Conservation (phyloP, 192 early-diverging fungal species). For the Umbelopsis sp. region DNA sequence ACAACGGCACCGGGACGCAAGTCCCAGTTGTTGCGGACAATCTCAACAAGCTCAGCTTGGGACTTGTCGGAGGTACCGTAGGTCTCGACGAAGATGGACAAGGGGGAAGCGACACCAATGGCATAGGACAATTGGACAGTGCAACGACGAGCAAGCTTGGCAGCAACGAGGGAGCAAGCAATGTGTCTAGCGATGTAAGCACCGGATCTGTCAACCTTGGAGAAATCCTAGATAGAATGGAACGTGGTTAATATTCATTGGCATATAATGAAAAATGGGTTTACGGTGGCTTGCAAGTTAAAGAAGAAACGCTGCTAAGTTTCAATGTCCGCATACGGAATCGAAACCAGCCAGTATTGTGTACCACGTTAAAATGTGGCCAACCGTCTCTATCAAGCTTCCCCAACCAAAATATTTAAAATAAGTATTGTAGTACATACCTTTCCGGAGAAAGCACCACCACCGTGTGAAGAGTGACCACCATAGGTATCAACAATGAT, state of each 20-base stretch:
- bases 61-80: slow-evolving; percentile 93
- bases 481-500: slow-evolving; percentile 36
- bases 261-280: slow-evolving; percentile 29
- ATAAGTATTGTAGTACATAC: slow-evolving; percentile 99
- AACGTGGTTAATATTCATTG: slow-evolving; percentile 91
- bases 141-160: slow-evolving; percentile 86
- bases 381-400: slow-evolving; percentile 48
- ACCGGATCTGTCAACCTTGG: slow-evolving; percentile 98
- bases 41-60: slow-evolving; percentile 87
- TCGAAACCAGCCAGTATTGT: slow-evolving; percentile 73
- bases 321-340: slow-evolving; percentile 98
- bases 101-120: slow-evolving; percentile 95
- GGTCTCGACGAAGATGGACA: slow-evolving; percentile 94
- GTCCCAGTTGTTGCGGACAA: slow-evolving; percentile 99
- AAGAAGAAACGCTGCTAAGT: slow-evolving; percentile 96
- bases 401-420: slow-evolving; percentile 5
- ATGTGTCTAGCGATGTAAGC: slow-evolving; percentile 98
- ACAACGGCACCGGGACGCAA: slow-evolving; percentile 98
- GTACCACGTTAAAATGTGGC: slow-evolving; percentile 92
- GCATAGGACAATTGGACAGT: slow-evolving; percentile 97
- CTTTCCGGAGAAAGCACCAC: slow-evolving; percentile 99
- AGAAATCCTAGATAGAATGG: slow-evolving; percentile 96
- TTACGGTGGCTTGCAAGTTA: slow-evolving; percentile 61
- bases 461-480: slow-evolving; percentile 50
- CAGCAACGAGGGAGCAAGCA: slow-evolving; percentile 93